Percentiles rank a stretch among this genome's conserved stretches.
phyloP scores from a whole-genome alignment of 108 stramenopile species.

The Licmophora abbreviata region DNA sequence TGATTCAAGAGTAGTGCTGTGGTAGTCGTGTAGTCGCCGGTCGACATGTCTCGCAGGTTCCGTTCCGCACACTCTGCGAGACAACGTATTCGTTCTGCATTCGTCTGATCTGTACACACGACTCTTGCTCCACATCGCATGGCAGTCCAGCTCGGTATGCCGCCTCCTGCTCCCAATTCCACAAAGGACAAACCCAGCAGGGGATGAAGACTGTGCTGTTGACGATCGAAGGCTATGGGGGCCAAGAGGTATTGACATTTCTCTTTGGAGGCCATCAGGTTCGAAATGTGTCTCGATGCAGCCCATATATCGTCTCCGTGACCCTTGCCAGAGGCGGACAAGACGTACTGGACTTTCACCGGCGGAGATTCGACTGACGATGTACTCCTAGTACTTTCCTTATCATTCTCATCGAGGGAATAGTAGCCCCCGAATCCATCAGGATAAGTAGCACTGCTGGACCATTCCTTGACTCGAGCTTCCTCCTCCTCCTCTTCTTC shows the following conservation, averaged over 20 bases:
- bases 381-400: neutral
- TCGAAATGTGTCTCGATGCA: constrained; percentile 27
- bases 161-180: constrained; percentile 42
- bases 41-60: constrained; percentile 15
- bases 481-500: neutral
- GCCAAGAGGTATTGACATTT: constrained; percentile 20
- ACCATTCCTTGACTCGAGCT: constrained; percentile 14
- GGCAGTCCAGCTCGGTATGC: constrained; percentile 35
- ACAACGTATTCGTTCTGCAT: constrained; percentile 31
- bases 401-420: neutral
- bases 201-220: constrained; percentile 15
- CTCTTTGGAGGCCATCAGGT: constrained; percentile 19
- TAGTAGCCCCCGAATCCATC: constrained; percentile 18
- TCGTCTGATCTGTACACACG: constrained; percentile 37
- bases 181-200: constrained; percentile 16
- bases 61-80: constrained; percentile 32
- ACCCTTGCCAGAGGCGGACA: constrained; percentile 17
- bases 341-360: constrained; percentile 12
- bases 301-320: constrained; percentile 39
- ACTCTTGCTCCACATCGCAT: constrained; percentile 37
- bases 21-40: neutral
- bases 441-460: constrained; percentile 9
- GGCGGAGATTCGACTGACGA: constrained; percentile 6
- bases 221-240: too few relatives aligned
- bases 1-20: constrained; percentile 2